Percentiles rank a stretch among this genome's conserved stretches.
Evolutionary conservation across 345 rosid genomes (phyloP).

Genomic region (Melaleuca quinquenervia): DNA sequence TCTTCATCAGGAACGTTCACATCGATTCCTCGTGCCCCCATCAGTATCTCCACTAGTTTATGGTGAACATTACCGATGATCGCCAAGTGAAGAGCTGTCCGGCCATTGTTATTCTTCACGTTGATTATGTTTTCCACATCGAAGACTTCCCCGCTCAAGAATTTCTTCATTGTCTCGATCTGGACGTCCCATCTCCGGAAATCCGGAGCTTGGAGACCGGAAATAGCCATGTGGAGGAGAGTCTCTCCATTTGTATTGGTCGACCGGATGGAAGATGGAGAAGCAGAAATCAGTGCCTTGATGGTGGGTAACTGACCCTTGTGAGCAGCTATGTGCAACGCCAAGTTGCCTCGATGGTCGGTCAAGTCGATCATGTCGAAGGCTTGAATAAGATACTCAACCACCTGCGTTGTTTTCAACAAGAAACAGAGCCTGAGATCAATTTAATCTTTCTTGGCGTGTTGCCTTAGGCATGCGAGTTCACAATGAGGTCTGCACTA

Average conservation of each 20-base stretch:
- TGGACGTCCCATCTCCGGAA: slow-evolving; percentile 66
- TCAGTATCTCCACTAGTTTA: slow-evolving; percentile 52
- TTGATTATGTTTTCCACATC: slow-evolving; percentile 37
- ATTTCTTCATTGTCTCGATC: slow-evolving; percentile 48
- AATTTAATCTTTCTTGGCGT: not conserved
- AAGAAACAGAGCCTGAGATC: not conserved
- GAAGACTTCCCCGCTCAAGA: slow-evolving; percentile 16
- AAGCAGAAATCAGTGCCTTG: slow-evolving; percentile 36
- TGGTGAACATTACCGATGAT: slow-evolving; percentile 51
- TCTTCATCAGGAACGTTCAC: slow-evolving; percentile 49
- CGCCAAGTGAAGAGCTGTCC: slow-evolving; percentile 78
- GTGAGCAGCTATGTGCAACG: slow-evolving; percentile 63
- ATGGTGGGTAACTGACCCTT: slow-evolving; percentile 57
- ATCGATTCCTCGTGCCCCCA: slow-evolving; percentile 47
- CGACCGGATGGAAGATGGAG: slow-evolving; percentile 36
- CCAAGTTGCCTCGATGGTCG: slow-evolving; percentile 64
- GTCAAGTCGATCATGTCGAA: slow-evolving; percentile 24
- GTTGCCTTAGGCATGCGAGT: not conserved
- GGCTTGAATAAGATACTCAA: slow-evolving; percentile 40
- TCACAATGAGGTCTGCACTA: not conserved
- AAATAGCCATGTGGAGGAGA: slow-evolving; percentile 63
- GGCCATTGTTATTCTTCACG: slow-evolving; percentile 43
- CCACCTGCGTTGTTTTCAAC: slow-evolving; percentile 30
- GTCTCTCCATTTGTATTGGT: slow-evolving; percentile 64
- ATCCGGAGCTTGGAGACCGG: slow-evolving; percentile 62